Evolutionary conservation across 192 early-diverging fungal genomes (phyloP), one percentile per base, ranked within the genome.

Genomic region (Polychytrium aggregatum): DNA sequence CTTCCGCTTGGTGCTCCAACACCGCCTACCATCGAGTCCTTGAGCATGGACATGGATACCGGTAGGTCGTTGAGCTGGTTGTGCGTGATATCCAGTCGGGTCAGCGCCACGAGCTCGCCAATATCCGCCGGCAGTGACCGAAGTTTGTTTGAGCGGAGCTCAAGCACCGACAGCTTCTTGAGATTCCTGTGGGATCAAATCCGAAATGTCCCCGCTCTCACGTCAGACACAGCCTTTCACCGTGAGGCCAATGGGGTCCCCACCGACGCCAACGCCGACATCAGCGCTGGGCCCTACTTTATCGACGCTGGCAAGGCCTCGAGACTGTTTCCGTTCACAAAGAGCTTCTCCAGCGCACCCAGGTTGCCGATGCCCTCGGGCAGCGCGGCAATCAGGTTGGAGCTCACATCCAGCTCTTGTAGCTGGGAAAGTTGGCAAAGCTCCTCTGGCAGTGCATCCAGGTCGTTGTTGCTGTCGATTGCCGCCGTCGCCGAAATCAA

Each of bases 291-390:
- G 4, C 27, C 52, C 56, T 48, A 72, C 67, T 46, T 33, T 26
- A 74, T 68, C 16, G 65, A 38, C 7, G 54, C 11, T n/a, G 71
- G 67, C 1, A 74, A 22, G 3, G 54, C 48, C 30, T 59, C 55
- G 7, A 74, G 46, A 36, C 68, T 74, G 52, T 74, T 74, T 41
- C 58, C 57, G 56, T 63, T 71, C 20, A 55, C 46, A 33, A 56
- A 68, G 1, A 74, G 30, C 30, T 55, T 53, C 21, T 56, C 56
- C 5, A 74, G 60, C 10, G 58, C 55, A 0, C 37, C 50, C 10
- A 74, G 49, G 21, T 56, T 39, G 21, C 63, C 62, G 25, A 74
- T 67, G 22, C 61, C 63, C 10, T 68, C 68, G 24, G 71, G 68
- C 5, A 74, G 41, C 1, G 25, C 47, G 25, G 49, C 59, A 31